Conservation (phyloP, 1,284 basidiomycete species). For the Tylopilus microsporus region DNA sequence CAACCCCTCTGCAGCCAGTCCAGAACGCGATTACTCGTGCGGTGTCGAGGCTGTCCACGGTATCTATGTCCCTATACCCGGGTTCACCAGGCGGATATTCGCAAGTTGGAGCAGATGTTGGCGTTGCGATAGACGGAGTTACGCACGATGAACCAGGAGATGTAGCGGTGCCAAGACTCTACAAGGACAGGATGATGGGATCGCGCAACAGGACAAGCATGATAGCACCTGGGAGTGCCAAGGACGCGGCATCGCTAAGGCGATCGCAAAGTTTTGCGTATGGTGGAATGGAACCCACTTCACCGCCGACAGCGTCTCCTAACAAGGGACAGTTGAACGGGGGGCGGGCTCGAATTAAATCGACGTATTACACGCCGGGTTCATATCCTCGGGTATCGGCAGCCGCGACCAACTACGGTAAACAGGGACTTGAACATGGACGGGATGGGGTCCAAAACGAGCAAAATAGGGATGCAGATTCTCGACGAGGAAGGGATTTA, state of each 20-base stretch:
- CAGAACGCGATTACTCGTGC: conserved; percentile 36
- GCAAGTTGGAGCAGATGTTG: conserved; percentile 34
- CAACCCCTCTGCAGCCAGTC: conserved; percentile 33
- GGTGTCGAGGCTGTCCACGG: conserved; percentile 45
- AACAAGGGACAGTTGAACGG: conserved; percentile 30
- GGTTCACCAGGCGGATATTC: conserved; percentile 37
- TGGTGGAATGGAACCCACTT: conserved; percentile 48
- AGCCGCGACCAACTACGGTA: conserved; percentile 33
- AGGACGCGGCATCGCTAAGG: conserved; percentile 23
- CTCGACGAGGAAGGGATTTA: conserved; percentile 46
- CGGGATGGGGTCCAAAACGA: conserved; percentile 29
- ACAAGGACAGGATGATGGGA: conserved; percentile 33
- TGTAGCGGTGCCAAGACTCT: conserved; percentile 29
- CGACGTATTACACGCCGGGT: conserved; percentile 58
- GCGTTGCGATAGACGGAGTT: conserved; percentile 41
- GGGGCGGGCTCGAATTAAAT: conserved; percentile 61
- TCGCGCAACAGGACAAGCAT: conserved; percentile 34
- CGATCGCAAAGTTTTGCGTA: conserved; percentile 48
- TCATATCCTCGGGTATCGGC: conserved; percentile 51
- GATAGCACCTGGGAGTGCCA: conserved; percentile 19
- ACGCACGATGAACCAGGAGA: conserved; percentile 41
- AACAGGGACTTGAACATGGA: conserved; percentile 30
- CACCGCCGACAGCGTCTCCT: conserved; percentile 33
- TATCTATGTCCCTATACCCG: conserved; percentile 53
- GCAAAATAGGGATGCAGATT: conserved; percentile 39